Percentiles rank a stretch among this genome's conserved stretches.
These are phyloP conservation scores for Penicillium fuscoglaucum DNA, from an alignment of 2,329 filamentous ascomycete species.

Conservation along the genomic window DNA sequence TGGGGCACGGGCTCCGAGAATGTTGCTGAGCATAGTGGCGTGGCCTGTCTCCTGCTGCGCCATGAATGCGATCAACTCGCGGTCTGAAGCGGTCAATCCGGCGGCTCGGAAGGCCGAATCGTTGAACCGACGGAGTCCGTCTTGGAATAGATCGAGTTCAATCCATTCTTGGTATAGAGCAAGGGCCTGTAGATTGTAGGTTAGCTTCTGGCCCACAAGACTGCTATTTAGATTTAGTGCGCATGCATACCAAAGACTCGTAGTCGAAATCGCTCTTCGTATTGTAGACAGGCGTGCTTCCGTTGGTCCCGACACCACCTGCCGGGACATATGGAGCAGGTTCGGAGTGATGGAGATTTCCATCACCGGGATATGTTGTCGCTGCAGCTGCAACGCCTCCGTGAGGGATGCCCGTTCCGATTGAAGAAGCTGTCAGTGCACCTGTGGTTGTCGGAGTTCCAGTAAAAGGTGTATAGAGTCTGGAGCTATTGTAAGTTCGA, in stretches of 20 bases:
- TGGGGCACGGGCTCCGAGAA: slow-evolving; percentile 70
- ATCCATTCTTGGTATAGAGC: slow-evolving; percentile 82
- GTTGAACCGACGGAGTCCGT: slow-evolving; percentile 69
- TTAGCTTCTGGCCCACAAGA: background rate
- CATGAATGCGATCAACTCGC: slow-evolving; percentile 74
- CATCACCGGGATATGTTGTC: slow-evolving; percentile 70
- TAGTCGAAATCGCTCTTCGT: slow-evolving; percentile 82
- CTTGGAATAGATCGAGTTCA: slow-evolving; percentile 79
- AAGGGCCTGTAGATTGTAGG: slow-evolving; percentile 49
- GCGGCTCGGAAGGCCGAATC: slow-evolving; percentile 67
- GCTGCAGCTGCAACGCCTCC: slow-evolving; percentile 61
- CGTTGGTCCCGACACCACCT: slow-evolving; percentile 75
- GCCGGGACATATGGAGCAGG: slow-evolving; percentile 71
- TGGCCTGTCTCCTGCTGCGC: slow-evolving; percentile 74
- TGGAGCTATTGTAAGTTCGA: slow-evolving; percentile 52
- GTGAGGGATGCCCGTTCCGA: slow-evolving; percentile 59
- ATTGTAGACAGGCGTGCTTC: slow-evolving; percentile 72
- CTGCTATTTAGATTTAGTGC: too few species aligned
- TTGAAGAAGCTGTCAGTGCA: slow-evolving; percentile 54
- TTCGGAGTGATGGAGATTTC: slow-evolving; percentile 64
- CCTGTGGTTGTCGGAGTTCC: slow-evolving; percentile 70
- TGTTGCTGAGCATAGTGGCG: slow-evolving; percentile 73
- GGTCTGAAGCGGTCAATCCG: slow-evolving; percentile 68
- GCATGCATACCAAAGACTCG: slow-evolving; percentile 60
- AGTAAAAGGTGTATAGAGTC: slow-evolving; percentile 67